Conservation (phyloP, 2,329 filamentous ascomycete genomes). For the Niveomyces coronatus region DNA sequence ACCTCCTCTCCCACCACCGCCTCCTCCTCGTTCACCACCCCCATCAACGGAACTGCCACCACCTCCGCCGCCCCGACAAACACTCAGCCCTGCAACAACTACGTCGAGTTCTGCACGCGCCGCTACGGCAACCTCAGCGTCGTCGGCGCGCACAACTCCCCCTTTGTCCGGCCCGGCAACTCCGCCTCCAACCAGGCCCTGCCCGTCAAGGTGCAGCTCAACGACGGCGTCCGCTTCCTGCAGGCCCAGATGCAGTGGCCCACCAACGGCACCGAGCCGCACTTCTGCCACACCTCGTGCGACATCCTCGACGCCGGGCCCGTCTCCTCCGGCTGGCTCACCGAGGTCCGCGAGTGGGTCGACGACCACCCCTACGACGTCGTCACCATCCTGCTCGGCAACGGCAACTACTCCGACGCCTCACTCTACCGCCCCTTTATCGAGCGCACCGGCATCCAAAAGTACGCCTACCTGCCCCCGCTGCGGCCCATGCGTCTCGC, state of each 20-base stretch:
- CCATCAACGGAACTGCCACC: conserved; percentile 19
- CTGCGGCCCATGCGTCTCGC: conserved; percentile 58
- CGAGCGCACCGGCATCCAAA: conserved; percentile 57
- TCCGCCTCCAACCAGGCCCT: conserved; percentile 67
- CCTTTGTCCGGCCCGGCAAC: conserved; percentile 61
- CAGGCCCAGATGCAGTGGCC: conserved; percentile 55
- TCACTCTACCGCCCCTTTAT: conserved; percentile 59
- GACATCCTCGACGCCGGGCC: conserved; percentile 72
- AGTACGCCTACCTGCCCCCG: conserved; percentile 64
- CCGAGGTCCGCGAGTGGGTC: conserved; percentile 62
- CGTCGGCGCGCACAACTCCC: conserved; percentile 71
- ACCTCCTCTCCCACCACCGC: conserved; percentile 22
- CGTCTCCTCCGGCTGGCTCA: conserved; percentile 64
- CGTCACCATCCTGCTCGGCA: conserved; percentile 76
- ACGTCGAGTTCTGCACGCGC: conserved; percentile 64
- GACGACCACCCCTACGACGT: conserved; percentile 72
- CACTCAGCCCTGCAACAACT: conserved; percentile 71
- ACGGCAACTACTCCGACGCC: conserved; percentile 61
- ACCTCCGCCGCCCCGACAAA: conserved; percentile 45
- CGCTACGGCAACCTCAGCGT: conserved; percentile 76
- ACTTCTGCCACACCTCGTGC: conserved; percentile 81
- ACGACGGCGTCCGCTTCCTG: conserved; percentile 62
- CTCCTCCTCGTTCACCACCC: conserved; percentile 19
- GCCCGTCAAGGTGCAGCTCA: conserved; percentile 57
- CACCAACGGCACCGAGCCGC: conserved; percentile 38